A percentile compares a stretch with the other conserved stretches of the same genome.
phyloP scores from a whole-genome alignment of 1,284 basidiomycete species.

The Agroathelia rolfsii region DNA sequence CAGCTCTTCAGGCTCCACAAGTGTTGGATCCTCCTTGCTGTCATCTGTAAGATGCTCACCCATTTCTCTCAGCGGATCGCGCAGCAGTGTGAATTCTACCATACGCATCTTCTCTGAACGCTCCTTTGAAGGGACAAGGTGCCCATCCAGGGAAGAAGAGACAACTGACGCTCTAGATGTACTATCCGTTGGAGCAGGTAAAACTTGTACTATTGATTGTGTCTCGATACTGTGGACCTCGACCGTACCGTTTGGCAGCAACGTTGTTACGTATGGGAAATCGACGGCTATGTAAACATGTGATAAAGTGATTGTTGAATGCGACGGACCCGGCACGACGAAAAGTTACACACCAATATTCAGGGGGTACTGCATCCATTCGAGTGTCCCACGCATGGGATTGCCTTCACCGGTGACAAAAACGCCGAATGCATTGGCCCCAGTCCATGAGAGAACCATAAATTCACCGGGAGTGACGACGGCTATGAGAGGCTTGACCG shows the following conservation, averaged over 20 bases:
- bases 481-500: slow-evolving; percentile 62
- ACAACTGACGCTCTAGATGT: slow-evolving; percentile 13
- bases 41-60: no score
- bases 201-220: slow-evolving; percentile 63
- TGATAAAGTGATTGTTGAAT: background rate
- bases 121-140: slow-evolving; percentile 52
- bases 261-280: slow-evolving; percentile 68
- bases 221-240: slow-evolving; percentile 75
- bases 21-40: no score
- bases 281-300: slow-evolving; percentile 54
- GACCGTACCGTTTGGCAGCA: slow-evolving; percentile 71
- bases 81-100: slow-evolving; percentile 17
- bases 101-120: slow-evolving; percentile 45
- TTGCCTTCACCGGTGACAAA: slow-evolving; percentile 81
- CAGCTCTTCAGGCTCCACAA: no score
- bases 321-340: background rate
- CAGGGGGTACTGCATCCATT: slow-evolving; percentile 74
- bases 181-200: slow-evolving; percentile 39
- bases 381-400: slow-evolving; percentile 79
- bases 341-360: slow-evolving; percentile 55
- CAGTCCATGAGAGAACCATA: slow-evolving; percentile 69
- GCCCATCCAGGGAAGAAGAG: slow-evolving; percentile 37
- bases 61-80: no score
- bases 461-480: slow-evolving; percentile 75
- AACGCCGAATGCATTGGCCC: slow-evolving; percentile 67